phyloP scores from a whole-genome alignment of 495 filamentous ascomycete genomes.

The Neurospora sp. region DNA sequence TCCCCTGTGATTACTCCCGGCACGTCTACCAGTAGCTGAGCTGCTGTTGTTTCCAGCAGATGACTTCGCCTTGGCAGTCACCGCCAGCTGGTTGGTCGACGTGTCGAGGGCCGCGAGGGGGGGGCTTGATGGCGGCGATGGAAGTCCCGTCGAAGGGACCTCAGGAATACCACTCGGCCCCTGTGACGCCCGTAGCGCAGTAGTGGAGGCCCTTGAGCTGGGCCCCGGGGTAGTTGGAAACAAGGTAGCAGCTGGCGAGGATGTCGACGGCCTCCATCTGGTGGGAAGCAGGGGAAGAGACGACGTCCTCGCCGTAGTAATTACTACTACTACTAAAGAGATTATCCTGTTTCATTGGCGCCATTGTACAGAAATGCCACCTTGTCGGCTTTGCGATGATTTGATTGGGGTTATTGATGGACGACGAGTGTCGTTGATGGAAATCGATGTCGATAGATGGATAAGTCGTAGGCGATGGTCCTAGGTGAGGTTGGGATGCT shows the following conservation, averaged over 20 bases:
- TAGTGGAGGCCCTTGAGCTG: conserved; percentile 75
- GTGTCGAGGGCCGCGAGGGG: conserved; percentile 56
- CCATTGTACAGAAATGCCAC: conserved; percentile 39
- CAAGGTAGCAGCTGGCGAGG: conserved; percentile 77
- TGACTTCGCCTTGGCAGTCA: conserved; percentile 40
- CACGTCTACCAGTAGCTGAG: not conserved
- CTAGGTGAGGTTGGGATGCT: not conserved
- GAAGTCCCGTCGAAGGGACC: conserved; percentile 69
- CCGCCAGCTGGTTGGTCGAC: conserved; percentile 48
- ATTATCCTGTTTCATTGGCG: conserved; percentile 54
- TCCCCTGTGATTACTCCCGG: conserved; percentile 25
- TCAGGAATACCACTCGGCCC: conserved; percentile 97
- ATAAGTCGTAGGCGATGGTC: not conserved
- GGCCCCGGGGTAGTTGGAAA: conserved; percentile 37
- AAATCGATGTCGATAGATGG: not conserved
- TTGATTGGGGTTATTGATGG: not conserved
- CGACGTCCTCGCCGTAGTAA: conserved; percentile 52
- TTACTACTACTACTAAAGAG: conserved; percentile 57
- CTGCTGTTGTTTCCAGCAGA: conserved; percentile 17
- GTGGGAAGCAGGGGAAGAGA: conserved; percentile 22
- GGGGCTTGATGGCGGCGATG: conserved; percentile 72
- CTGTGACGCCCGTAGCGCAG: conserved; percentile 66
- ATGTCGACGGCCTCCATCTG: conserved; percentile 39
- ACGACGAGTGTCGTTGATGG: not conserved
- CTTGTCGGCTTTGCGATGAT: conserved; percentile 5